These are phyloP conservation scores for Schizonepeta tenuifolia DNA, from an alignment of 257 asterid species.

Conservation along the genomic window DNA sequence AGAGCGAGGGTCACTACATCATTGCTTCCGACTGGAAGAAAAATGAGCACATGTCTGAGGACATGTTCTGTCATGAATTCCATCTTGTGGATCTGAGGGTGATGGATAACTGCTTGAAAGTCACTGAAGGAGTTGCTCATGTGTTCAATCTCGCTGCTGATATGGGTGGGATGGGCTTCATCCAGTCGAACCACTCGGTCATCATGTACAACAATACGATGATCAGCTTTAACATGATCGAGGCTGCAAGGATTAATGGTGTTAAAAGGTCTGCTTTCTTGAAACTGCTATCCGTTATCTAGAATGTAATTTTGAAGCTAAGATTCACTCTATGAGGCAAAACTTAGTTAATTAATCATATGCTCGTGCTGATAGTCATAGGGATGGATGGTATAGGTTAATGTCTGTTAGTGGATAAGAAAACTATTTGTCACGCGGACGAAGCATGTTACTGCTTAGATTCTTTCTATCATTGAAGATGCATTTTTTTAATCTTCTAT, in stretches of 20 bases:
- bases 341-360: not conserved
- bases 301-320: not conserved
- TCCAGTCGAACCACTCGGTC: conserved; percentile 88
- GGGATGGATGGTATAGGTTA: not conserved
- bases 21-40: conserved; percentile 94
- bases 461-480: not conserved
- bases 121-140: conserved; percentile 66
- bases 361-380: not conserved
- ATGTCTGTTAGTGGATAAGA: not conserved
- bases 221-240: conserved; percentile 91
- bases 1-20: conserved; percentile 79
- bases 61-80: conserved; percentile 86
- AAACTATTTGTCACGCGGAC: not conserved
- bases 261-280: conserved; percentile 62
- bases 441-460: not conserved
- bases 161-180: conserved; percentile 95
- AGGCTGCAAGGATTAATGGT: conserved; percentile 77
- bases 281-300: conserved; percentile 16
- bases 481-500: too few relatives aligned
- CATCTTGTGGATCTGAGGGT: conserved; percentile 91
- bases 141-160: conserved; percentile 92
- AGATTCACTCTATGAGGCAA: not conserved
- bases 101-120: conserved; percentile 87
- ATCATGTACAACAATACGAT: conserved; percentile 88
- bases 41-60: conserved; percentile 92